Base-by-base conservation (phyloP, 225 moss, liverwort and hornwort genomes). In the Pseudisothecium myosuroides region DNA sequence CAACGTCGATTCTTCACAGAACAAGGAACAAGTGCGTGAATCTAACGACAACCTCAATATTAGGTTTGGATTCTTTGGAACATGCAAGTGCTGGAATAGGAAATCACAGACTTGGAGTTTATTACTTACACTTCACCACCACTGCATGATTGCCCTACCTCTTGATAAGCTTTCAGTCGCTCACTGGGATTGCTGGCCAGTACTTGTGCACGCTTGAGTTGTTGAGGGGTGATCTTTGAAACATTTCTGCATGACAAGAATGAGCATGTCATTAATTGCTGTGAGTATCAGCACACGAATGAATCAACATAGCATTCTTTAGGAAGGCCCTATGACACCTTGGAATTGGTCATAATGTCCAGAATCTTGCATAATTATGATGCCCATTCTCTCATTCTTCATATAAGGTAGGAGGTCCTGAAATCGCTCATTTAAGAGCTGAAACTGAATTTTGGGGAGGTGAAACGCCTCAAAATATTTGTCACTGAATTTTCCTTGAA, bases 61-160 rank as follows among this genome's bases (percentile, higher is more conserved):
- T 50, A 13, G 24, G 84, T 67, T 28, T 24, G n/a, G n/a, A n/a
- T n/a, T n/a, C n/a, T n/a, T n/a, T n/a, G 3, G 75, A 58, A 80
- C 45, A 72, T 39, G 34, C 83, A 65, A 86, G 69, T 24, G 68
- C 75, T 82, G 75, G 80, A 74, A 41, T 39, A 86, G 71, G 65
- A 72, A 66, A 36, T 52, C 24, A 69, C 54, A 62, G 75, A n/a
- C n/a, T n/a, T 49, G 56, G 77, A 59, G 73, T 56, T 61, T 80
- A 83, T 89, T 78, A 90, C 94, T 92, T 93, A 96, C 96, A 95
- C 92, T 97, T 95, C 80, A 90, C 85, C 56, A 89, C 92, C 74
- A 97, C 93, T 71, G 89, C 87, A 56, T 94, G 94, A 89, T 96
- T 94, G 90, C 14, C 96, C 96, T 72, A 92, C 92, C 65, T 98